These are phyloP conservation scores for Pseudonitzschia pungens DNA, from an alignment of 108 stramenopile genomes.

Conservation along the genomic window DNA sequence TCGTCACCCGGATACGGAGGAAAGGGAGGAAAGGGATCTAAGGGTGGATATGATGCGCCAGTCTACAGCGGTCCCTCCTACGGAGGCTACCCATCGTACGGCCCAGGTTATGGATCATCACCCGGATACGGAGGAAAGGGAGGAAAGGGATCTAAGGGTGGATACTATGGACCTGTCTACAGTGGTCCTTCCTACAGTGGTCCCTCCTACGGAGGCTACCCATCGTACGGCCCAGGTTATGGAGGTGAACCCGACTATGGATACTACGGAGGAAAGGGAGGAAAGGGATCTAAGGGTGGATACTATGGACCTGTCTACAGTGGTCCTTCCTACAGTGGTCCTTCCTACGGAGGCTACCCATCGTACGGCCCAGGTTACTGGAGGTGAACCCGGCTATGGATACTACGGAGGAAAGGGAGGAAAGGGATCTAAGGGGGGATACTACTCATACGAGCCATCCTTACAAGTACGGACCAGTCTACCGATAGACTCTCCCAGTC, in stretches of 20 bases:
- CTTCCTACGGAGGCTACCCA: neutral
- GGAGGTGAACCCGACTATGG: too few relatives aligned
- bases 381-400: too few relatives aligned
- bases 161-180: neutral
- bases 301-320: neutral
- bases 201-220: neutral
- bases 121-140: neutral
- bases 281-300: neutral
- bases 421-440: neutral
- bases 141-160: neutral
- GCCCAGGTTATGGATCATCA: neutral
- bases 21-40: neutral
- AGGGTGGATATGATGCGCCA: neutral
- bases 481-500: neutral
- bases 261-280: neutral
- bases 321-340: neutral
- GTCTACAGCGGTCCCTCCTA: neutral
- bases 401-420: conserved; percentile 7
- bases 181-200: neutral
- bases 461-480: neutral
- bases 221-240: neutral
- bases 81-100: neutral
- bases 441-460: too few relatives aligned
- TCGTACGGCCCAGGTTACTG: too few relatives aligned
- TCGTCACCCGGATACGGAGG: too few relatives aligned